Evolutionary conservation across 495 filamentous ascomycete genomes (phyloP).

Genomic region (Annulohypoxylon maeteangense): DNA sequence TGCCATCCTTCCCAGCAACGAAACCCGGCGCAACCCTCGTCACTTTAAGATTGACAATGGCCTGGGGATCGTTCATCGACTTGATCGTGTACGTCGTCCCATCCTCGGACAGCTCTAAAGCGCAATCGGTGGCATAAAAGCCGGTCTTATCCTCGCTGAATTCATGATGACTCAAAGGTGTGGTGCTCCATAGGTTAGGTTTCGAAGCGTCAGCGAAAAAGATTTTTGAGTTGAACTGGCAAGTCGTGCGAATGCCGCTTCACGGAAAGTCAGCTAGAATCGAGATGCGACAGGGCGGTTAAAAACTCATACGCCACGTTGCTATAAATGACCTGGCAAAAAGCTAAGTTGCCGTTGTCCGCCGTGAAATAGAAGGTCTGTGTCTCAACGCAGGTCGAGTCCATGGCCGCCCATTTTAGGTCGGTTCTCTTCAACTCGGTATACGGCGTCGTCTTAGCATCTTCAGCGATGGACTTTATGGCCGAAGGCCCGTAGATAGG

Average conservation of each 20-base stretch:
- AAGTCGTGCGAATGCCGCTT: slow-evolving; percentile 89
- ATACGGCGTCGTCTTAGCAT: slow-evolving; percentile 81
- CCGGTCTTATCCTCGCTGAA: slow-evolving; percentile 85
- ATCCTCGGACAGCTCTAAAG: slow-evolving; percentile 84
- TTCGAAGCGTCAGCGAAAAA: slow-evolving; percentile 75
- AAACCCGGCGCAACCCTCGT: slow-evolving; percentile 82
- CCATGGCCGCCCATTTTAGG: slow-evolving; percentile 81
- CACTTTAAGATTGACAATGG: slow-evolving; percentile 84
- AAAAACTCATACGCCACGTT: slow-evolving; percentile 83
- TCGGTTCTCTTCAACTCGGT: slow-evolving; percentile 80
- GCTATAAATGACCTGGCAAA: slow-evolving; percentile 95
- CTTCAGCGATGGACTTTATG: slow-evolving; percentile 83
- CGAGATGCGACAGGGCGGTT: slow-evolving; percentile 13
- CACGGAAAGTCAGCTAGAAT: slow-evolving; percentile 47
- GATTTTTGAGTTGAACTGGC: slow-evolving; percentile 91
- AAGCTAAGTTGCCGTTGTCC: slow-evolving; percentile 77
- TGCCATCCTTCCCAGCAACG: slow-evolving; percentile 86
- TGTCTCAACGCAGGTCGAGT: slow-evolving; percentile 93
- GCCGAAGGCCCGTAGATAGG: slow-evolving; percentile 94
- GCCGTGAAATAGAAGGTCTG: slow-evolving; percentile 92
- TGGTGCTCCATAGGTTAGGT: slow-evolving; percentile 82
- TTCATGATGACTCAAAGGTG: slow-evolving; percentile 75
- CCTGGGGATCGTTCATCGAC: slow-evolving; percentile 78
- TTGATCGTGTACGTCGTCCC: slow-evolving; percentile 84
- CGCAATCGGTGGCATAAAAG: slow-evolving; percentile 86